These are phyloP conservation scores for Collariella sp. DNA, from an alignment of 495 filamentous ascomycete species.

Conservation along the genomic window DNA sequence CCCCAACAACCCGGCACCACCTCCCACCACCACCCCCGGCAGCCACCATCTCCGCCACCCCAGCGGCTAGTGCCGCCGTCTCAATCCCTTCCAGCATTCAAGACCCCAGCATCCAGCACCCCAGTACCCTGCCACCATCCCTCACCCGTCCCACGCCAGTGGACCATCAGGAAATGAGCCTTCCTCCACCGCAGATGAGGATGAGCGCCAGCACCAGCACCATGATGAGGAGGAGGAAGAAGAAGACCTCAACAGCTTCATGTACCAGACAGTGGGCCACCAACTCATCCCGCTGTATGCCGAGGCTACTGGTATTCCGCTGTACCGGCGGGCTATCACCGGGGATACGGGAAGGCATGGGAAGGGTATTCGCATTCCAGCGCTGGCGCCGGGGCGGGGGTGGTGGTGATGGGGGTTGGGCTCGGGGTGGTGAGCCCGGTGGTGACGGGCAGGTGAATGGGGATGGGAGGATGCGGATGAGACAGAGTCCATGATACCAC, in stretches of 20 bases:
- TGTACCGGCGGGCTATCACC: slow-evolving; percentile 66
- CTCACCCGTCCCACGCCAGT: slow-evolving; percentile 8
- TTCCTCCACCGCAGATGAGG: slow-evolving; percentile 19
- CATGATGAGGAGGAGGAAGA: too few relatives aligned
- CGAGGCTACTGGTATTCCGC: slow-evolving; percentile 62
- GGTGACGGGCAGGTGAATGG: neutral
- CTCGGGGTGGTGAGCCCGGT: neutral
- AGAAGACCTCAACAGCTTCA: slow-evolving; percentile 95
- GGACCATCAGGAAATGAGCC: slow-evolving; percentile 8
- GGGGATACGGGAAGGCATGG: slow-evolving; percentile 58
- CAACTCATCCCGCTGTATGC: slow-evolving; percentile 78
- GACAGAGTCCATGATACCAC: slow-evolving; percentile 73
- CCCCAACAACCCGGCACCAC: neutral
- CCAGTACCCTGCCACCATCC: neutral
- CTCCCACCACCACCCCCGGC: neutral
- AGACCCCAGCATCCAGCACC: too few relatives aligned
- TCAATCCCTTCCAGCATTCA: too few relatives aligned
- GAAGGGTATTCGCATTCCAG: slow-evolving; percentile 44
- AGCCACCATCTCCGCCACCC: slow-evolving; percentile 3
- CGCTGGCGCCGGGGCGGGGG: neutral
- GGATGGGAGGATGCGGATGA: slow-evolving; percentile 56
- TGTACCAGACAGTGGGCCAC: slow-evolving; percentile 98
- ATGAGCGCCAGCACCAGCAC: too few relatives aligned
- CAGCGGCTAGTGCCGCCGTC: slow-evolving; percentile 14
- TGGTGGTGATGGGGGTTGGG: neutral